phyloP scores from a whole-genome alignment of 2,329 filamentous ascomycete species.

The Whalleya microplaca region DNA sequence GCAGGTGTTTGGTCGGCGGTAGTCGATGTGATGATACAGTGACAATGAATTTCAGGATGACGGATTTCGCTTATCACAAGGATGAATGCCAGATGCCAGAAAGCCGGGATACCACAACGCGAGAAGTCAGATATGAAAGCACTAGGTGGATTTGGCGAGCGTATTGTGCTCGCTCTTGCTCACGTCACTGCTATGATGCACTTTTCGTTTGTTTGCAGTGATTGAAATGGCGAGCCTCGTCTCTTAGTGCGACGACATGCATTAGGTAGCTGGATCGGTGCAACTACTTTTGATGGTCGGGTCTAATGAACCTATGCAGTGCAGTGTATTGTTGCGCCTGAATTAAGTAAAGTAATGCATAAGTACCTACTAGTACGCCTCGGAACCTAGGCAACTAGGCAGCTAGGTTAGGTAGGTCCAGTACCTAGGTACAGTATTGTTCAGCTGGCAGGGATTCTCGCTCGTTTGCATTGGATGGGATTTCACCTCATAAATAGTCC shows the following conservation, averaged over 20 bases:
- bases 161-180: not conserved
- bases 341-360: too few relatives aligned
- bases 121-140: not conserved
- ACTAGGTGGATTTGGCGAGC: not conserved
- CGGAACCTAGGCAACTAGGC: too few relatives aligned
- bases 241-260: not conserved
- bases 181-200: not conserved
- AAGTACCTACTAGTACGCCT: too few relatives aligned
- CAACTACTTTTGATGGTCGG: not conserved
- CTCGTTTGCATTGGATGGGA: not conserved
- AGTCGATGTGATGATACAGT: not conserved
- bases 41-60: not conserved
- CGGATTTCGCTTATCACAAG: too few relatives aligned
- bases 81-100: too few relatives aligned
- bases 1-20: not conserved
- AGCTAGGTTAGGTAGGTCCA: too few relatives aligned
- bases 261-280: not conserved
- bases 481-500: too few relatives aligned
- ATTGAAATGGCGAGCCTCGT: not conserved
- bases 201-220: not conserved
- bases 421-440: not conserved
- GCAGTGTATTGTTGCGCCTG: too few relatives aligned
- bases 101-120: too few relatives aligned
- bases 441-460: not conserved
- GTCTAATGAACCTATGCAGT: not conserved